These are phyloP conservation scores for Nakaseomyces glabratus DNA, from an alignment of 1,139 yeast species.

Conservation along the genomic window DNA sequence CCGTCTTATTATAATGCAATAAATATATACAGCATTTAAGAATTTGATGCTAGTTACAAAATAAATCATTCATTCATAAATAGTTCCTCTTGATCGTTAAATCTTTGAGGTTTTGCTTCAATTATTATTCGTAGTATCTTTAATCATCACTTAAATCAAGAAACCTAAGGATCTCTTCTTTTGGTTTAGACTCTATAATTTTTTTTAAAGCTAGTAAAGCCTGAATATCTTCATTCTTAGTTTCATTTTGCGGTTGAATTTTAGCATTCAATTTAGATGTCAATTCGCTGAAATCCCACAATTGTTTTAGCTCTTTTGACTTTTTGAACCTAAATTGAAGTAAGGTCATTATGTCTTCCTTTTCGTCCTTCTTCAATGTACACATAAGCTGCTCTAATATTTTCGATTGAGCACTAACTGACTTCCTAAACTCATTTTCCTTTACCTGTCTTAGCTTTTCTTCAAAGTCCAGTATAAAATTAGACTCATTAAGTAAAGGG, in stretches of 20 bases:
- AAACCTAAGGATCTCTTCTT: slow-evolving; percentile 53
- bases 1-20: too few species aligned
- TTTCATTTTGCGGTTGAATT: slow-evolving; percentile 14
- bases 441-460: slow-evolving; percentile 36
- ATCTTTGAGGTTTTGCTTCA: too few species aligned
- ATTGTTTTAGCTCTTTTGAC: slow-evolving; percentile 21
- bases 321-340: slow-evolving; percentile 2
- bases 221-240: slow-evolving; percentile 35
- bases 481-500: slow-evolving; percentile 50
- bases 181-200: slow-evolving; percentile 61
- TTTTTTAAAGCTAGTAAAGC: slow-evolving; percentile 51
- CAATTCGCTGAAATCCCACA: slow-evolving; percentile 33
- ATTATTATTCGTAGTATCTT: too few species aligned
- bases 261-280: slow-evolving; percentile 11
- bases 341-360: slow-evolving; percentile 2
- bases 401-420: slow-evolving; percentile 22
- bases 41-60: too few species aligned
- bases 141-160: too few species aligned
- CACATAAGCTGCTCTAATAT: slow-evolving; percentile 25
- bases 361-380: slow-evolving; percentile 6
- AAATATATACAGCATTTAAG: too few species aligned
- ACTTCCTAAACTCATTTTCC: slow-evolving; percentile 18
- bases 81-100: too few species aligned
- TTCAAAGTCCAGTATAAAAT: slow-evolving; percentile 67
- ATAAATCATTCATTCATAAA: too few species aligned